Base-by-base conservation (phyloP, 768 basidiomycete species). In the Tulasnella sp. region DNA sequence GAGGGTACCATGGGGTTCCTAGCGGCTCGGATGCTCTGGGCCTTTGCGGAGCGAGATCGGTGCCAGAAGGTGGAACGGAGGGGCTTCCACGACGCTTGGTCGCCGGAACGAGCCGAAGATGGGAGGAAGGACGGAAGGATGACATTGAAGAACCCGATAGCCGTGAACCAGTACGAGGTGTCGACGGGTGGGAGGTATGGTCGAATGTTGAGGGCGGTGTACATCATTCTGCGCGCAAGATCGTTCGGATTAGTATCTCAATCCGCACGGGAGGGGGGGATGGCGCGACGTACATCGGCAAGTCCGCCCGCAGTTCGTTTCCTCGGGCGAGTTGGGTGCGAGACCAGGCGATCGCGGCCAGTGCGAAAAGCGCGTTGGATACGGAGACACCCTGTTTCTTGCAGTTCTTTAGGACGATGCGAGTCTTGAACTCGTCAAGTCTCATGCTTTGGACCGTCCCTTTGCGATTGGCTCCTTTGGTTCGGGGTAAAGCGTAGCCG, bases 121-220 rank as follows among this genome's bases (percentile, higher is more conserved):
- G 75, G 71, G 26, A 90, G 76, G 80, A 93, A 91, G 19, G 84
- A 82, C 0, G 92, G 91, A 9, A 95, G 86, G 69, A 92, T 81
- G 75, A 95, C 83, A 79, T 92, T 93, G 83, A 90, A 91, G 80
- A 90, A 91, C 5, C 89, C 88, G 72, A 91, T 86, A 26, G 89
- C 86, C 37, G 92, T 83, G 81, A 88, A 91, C 88, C 89, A 92
- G 81, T 90, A 91, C 11, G 90, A 92, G 16, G 64, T 32, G 65
- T 47, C 41, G 26, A n/a, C 32, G n/a, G 64, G 41, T 11, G 67
- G 80, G 40, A 81, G 76, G 77, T 86, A 84, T 6, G 89, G 87
- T 3, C 92, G 86, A 44, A 93, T 81, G 79, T 94, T 94, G 65
- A 93, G 81, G 17, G 93, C 91, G 7, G 91, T 90, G 78, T 95